Evolutionary conservation across 2,329 filamentous ascomycete genomes (phyloP).

Genomic region (Myrmaecium sp.): DNA sequence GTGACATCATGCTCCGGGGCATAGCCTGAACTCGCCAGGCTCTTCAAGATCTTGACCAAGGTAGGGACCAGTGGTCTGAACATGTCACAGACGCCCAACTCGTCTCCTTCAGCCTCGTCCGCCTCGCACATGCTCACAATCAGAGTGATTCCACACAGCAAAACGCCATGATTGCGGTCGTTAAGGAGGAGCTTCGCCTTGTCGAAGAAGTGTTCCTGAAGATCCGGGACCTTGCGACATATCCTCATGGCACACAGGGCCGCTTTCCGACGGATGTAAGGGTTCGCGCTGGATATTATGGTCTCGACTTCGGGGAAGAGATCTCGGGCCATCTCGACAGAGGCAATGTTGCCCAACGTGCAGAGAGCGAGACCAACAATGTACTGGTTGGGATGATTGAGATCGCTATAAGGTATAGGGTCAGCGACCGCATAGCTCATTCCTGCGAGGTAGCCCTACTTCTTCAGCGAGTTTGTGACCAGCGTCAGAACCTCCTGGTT

Average conservation of each 20-base stretch:
- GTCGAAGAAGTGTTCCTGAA: conserved; percentile 93
- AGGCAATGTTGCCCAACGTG: conserved; percentile 93
- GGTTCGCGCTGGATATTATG: conserved; percentile 80
- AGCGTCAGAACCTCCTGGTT: conserved; percentile 96
- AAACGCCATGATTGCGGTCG: conserved; percentile 88
- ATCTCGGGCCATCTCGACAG: conserved; percentile 95
- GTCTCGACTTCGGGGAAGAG: conserved; percentile 91
- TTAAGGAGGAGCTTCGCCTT: conserved; percentile 78
- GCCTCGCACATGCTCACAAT: conserved; percentile 88
- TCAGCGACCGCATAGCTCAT: conserved; percentile 5
- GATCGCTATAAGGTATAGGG: conserved; percentile 44
- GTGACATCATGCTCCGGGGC: conserved; percentile 96
- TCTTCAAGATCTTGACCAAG: conserved; percentile 80
- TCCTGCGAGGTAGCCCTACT: conserved; percentile 40
- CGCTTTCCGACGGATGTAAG: conserved; percentile 95
- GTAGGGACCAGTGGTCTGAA: conserved; percentile 75
- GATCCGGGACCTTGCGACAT: conserved; percentile 90
- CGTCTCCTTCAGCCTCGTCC: conserved; percentile 81
- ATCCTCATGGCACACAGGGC: conserved; percentile 98
- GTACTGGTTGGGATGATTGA: conserved; percentile 96
- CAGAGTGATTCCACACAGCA: conserved; percentile 81
- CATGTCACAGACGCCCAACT: conserved; percentile 76
- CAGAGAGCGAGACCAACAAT: conserved; percentile 92
- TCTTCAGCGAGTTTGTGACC: conserved; percentile 95
- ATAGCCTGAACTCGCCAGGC: conserved; percentile 85